Evolutionary conservation across 1,139 yeast genomes (phyloP), one percentile per base, ranked within the genome.

Genomic region (Lodderomyces oxycetoniae): DNA sequence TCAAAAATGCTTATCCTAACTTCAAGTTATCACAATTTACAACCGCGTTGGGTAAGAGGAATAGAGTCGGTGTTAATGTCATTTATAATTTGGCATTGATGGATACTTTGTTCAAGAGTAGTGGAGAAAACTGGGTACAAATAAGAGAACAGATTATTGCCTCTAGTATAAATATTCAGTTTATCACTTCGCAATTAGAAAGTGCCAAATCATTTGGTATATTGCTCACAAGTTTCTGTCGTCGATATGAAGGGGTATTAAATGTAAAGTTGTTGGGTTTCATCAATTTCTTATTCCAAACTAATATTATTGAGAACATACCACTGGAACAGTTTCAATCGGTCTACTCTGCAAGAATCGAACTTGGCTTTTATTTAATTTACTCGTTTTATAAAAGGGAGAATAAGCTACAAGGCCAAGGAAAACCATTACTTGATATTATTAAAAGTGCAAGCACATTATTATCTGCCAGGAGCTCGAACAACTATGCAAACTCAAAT

Each of bases 131-230:
- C 6, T 84, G 94, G 93, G 43, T 48, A 0, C 63, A 61, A 1
- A 37, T 65, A 4, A 65, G 79, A 42, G 64, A 66, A 7, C 75
- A 74, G 35, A 70, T 87, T 5, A 57, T 73, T 4, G 67, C 71
- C 3, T 77, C 85, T 1, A 79, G 88, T 42, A 58, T 79, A 29
- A 79, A 81, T 45, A 52, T 78, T 30, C 88, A 86, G 41, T 71
- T 68, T 50, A 67, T 79, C 14, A 71, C 77, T 34, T 73, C 91
- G 1, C 95, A 87, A 50, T 64, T 80, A 15, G 63, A 74, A 3
- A 73, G 83, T 17, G 80, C 86, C 3, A 80, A 79, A 49, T 74
- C 95, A 0, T 79, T 84, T 71, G 89, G 93, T 33, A 88, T 91
- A 1, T 61, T 88, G 11, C 44, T 84, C 20, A 79, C 93, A 0